Evolutionary conservation across 2,329 filamentous ascomycete species (phyloP).

Genomic region (Amesomyces nigricolor): DNA sequence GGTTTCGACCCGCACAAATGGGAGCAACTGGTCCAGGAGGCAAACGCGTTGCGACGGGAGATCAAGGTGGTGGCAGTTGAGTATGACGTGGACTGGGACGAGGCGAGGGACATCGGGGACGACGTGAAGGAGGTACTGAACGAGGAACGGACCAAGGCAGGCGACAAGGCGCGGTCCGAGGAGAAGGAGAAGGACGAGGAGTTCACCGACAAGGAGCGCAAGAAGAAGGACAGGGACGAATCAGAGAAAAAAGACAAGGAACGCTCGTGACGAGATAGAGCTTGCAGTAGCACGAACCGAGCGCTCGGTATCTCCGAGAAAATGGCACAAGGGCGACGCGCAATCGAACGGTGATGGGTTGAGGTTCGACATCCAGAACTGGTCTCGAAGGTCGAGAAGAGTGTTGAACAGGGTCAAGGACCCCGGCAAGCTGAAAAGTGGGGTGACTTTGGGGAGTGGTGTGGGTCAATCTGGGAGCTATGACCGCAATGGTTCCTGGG

Average conservation of each 20-base stretch:
- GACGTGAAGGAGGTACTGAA: slow-evolving; percentile 55
- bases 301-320: background rate
- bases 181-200: slow-evolving; percentile 38
- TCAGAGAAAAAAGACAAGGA: background rate
- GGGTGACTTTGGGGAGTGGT: too few species aligned
- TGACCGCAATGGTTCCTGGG: too few species aligned
- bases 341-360: too few species aligned
- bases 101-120: slow-evolving; percentile 66
- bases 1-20: slow-evolving; percentile 73
- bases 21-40: slow-evolving; percentile 74
- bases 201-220: slow-evolving; percentile 32
- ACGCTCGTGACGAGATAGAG: background rate
- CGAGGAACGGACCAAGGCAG: slow-evolving; percentile 42
- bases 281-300: background rate
- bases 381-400: too few species aligned
- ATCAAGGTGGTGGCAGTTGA: slow-evolving; percentile 76
- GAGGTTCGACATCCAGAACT: too few species aligned
- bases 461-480: too few species aligned
- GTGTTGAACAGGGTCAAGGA: too few species aligned
- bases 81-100: slow-evolving; percentile 89
- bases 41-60: slow-evolving; percentile 69
- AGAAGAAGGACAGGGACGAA: slow-evolving; percentile 20
- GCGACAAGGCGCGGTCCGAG: slow-evolving; percentile 35
- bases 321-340: too few species aligned
- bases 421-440: too few species aligned